Percentiles rank a stretch among this genome's conserved stretches.
phyloP scores from a whole-genome alignment of 208 protist genomes.

The Leishmania aethiopica region DNA sequence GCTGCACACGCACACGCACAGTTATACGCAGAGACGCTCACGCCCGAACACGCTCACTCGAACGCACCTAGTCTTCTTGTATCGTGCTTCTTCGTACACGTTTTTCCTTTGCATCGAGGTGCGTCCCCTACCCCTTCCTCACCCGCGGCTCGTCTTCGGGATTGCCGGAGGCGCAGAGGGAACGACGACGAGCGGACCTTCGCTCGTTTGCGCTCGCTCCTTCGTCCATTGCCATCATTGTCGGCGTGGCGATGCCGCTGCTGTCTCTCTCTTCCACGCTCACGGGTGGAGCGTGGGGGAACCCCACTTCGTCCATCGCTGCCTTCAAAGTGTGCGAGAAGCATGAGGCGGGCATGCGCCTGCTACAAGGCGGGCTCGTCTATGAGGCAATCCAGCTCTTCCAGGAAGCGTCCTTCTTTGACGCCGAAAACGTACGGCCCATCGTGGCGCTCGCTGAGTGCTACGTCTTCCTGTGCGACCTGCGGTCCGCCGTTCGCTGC shows the following conservation, averaged over 20 bases:
- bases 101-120: no score
- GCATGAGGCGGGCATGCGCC: conserved; percentile 55
- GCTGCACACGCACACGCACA: background rate
- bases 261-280: background rate
- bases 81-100: no score
- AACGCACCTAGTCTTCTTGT: background rate
- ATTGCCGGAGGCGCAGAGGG: background rate
- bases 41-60: no score
- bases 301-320: conserved; percentile 9
- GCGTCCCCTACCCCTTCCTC: no score
- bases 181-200: background rate
- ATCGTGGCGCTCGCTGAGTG: conserved; percentile 81
- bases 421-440: conserved; percentile 67
- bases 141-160: background rate
- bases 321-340: conserved; percentile 37
- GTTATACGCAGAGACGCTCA: background rate
- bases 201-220: background rate
- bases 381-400: conserved; percentile 67
- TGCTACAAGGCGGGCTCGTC: conserved; percentile 51
- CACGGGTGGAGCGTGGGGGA: background rate
- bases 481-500: conserved; percentile 79
- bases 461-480: conserved; percentile 81
- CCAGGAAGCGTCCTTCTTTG: conserved; percentile 76
- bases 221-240: background rate
- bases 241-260: background rate